Evolutionary conservation across 495 filamentous ascomycete genomes (phyloP).

Genomic region (Chlorociboria aeruginascens): DNA sequence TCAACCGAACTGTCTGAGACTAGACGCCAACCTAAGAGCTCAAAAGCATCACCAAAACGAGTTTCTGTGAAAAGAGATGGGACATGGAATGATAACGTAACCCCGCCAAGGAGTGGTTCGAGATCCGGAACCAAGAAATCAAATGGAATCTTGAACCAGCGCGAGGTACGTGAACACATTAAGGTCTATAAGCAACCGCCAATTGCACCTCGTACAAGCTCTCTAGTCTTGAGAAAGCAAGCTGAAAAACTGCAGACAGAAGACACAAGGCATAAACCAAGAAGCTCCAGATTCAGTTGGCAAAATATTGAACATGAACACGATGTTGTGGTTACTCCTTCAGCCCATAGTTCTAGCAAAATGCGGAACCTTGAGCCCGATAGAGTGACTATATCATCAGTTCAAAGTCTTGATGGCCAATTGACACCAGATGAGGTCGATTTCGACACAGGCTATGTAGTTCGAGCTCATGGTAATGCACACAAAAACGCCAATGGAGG

Average conservation of each 20-base stretch:
- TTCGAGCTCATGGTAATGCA: conserved; percentile 6
- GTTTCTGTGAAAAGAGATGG: too few relatives aligned
- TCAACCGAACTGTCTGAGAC: too few relatives aligned
- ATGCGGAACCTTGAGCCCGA: not conserved
- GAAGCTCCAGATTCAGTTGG: conserved; percentile 2
- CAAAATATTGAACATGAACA: conserved; percentile 8
- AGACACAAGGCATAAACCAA: not conserved
- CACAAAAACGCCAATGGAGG: not conserved
- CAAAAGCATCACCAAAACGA: too few relatives aligned
- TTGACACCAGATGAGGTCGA: conserved; percentile 7
- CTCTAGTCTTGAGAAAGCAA: conserved; percentile 18
- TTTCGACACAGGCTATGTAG: conserved; percentile 9
- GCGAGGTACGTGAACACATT: conserved; percentile 27
- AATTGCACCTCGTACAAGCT: conserved; percentile 25
- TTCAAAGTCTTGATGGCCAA: conserved; percentile 8
- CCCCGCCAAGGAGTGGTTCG: conserved; percentile 19
- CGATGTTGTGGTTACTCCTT: not conserved
- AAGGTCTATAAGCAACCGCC: conserved; percentile 23
- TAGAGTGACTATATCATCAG: too few relatives aligned
- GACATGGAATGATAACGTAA: too few relatives aligned
- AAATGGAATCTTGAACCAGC: conserved; percentile 20
- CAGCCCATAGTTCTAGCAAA: not conserved
- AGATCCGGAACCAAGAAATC: conserved; percentile 14
- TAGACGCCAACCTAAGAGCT: too few relatives aligned
- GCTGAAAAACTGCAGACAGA: conserved; percentile 15